These are phyloP conservation scores for Emericellopsis atlantica DNA, from an alignment of 2,329 filamentous ascomycete species.

Conservation along the genomic window DNA sequence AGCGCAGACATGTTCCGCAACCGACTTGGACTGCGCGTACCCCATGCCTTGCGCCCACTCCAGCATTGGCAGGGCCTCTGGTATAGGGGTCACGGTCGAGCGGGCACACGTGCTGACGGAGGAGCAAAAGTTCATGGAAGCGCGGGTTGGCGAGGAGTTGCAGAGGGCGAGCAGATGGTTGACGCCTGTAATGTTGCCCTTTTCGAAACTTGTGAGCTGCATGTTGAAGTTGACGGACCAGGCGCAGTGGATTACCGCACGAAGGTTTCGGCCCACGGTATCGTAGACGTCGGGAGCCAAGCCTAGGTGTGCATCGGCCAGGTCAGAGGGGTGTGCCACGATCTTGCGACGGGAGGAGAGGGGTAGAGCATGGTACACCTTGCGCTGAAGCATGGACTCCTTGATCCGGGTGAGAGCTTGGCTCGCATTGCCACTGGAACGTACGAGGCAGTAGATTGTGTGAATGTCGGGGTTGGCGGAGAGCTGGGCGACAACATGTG, in stretches of 20 bases:
- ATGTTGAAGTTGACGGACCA: constrained; percentile 48
- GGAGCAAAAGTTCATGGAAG: constrained; percentile 36
- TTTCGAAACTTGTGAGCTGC: constrained; percentile 33
- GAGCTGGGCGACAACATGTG: constrained; percentile 44
- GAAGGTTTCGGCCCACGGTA: constrained; percentile 17
- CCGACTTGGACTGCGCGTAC: constrained; percentile 26
- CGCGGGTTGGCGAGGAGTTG: constrained; percentile 6
- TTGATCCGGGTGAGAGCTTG: constrained; percentile 9
- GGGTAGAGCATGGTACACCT: constrained; percentile 15
- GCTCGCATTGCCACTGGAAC: constrained; percentile 18
- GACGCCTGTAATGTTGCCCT: constrained; percentile 29
- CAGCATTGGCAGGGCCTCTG: constrained; percentile 20
- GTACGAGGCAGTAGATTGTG: constrained; percentile 36
- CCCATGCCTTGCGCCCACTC: constrained; percentile 30
- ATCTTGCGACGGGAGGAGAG: constrained; percentile 11
- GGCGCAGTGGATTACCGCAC: constrained; percentile 34
- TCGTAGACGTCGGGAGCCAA: constrained; percentile 13
- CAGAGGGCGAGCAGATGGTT: constrained; percentile 29
- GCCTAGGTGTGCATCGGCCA: constrained; percentile 26
- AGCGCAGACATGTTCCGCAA: constrained; percentile 23
- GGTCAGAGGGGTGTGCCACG: constrained; percentile 8
- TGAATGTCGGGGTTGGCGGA: constrained; percentile 40
- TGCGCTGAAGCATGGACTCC: constrained; percentile 11
- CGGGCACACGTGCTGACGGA: constrained; percentile 29
- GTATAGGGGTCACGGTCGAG: constrained; percentile 19